A percentile compares a stretch with the other conserved stretches of the same genome.
These are phyloP conservation scores for Trichocladium antarcticum DNA, from an alignment of 495 filamentous ascomycete genomes.

Conservation along the genomic window DNA sequence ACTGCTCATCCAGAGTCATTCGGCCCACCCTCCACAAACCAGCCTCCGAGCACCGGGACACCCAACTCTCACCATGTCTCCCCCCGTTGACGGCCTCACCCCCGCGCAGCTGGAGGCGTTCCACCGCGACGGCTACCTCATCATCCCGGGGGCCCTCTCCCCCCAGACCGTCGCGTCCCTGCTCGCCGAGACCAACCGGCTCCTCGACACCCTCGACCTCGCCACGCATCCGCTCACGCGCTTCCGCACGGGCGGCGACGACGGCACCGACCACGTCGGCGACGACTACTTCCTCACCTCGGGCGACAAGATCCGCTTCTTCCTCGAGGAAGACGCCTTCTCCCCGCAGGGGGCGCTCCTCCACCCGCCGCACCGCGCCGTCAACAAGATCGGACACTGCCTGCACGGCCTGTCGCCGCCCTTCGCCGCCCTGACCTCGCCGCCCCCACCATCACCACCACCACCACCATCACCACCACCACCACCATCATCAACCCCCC, in stretches of 20 bases:
- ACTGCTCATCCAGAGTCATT: too few relatives aligned
- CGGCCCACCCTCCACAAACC: too few relatives aligned
- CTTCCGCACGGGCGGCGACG: constrained; percentile 69
- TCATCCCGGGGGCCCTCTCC: constrained; percentile 69
- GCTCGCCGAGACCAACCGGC: constrained; percentile 58
- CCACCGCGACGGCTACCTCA: constrained; percentile 74
- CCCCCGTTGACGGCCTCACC: constrained; percentile 45
- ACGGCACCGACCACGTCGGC: constrained; percentile 62
- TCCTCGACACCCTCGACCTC: constrained; percentile 66
- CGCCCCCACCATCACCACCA: constrained; percentile 33
- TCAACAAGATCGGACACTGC: constrained; percentile 96
- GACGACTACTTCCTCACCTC: constrained; percentile 88
- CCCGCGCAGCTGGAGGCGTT: constrained; percentile 60
- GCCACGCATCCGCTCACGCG: constrained; percentile 79
- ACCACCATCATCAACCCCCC: constrained; percentile 16
- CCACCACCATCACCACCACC: too few relatives aligned
- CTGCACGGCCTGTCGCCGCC: constrained; percentile 64
- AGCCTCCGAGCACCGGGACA: neutral
- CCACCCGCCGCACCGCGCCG: constrained; percentile 67
- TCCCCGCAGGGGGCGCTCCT: constrained; percentile 45
- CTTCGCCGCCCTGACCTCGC: constrained; percentile 53
- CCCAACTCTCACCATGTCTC: constrained; percentile 3
- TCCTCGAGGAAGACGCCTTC: constrained; percentile 88
- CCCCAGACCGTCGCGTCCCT: constrained; percentile 51
- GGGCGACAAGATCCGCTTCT: constrained; percentile 87